phyloP scores from a whole-genome alignment of 2,329 filamentous ascomycete genomes.

The Dothideomycetes sp. region DNA sequence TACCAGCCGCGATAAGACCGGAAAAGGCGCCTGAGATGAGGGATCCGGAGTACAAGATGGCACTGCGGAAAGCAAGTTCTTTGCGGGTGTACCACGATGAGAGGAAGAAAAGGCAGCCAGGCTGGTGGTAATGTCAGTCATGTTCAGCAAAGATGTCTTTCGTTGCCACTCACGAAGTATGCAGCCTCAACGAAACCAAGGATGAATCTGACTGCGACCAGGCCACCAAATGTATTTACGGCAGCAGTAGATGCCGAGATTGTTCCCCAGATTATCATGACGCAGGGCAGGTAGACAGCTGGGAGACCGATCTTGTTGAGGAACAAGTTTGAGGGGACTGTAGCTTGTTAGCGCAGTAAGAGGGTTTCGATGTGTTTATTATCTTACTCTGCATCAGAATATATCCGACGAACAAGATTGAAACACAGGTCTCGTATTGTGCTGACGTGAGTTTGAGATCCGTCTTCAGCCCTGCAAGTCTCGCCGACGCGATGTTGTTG shows the following conservation, averaged over 20 bases:
- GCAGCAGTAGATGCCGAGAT: conserved; percentile 27
- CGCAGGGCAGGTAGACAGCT: conserved; percentile 23
- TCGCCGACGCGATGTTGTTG: conserved; percentile 53
- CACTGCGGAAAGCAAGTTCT: conserved; percentile 42
- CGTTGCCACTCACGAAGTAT: conserved; percentile 18
- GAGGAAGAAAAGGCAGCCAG: conserved; percentile 41
- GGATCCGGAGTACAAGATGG: conserved; percentile 45
- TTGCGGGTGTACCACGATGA: conserved; percentile 46
- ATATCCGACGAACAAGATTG: conserved; percentile 35
- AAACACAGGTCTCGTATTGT: conserved; percentile 38
- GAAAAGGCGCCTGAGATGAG: conserved; percentile 44
- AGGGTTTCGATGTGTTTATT: conserved; percentile 23
- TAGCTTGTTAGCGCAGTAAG: conserved; percentile 20
- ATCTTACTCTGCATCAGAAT: conserved; percentile 24
- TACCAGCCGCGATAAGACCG: conserved; percentile 46
- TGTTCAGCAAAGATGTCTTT: background rate
- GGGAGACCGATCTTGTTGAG: conserved; percentile 28
- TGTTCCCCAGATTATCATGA: conserved; percentile 30
- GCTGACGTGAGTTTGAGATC: conserved; percentile 37
- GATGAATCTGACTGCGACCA: conserved; percentile 31
- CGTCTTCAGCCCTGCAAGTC: conserved; percentile 44
- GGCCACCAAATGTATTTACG: conserved; percentile 27
- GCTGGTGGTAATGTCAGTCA: background rate
- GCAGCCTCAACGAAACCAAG: conserved; percentile 39
- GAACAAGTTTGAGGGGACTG: conserved; percentile 30